Evolutionary conservation across 257 asterid species (phyloP).

Genomic region (Nicotiana tomentosiformis): DNA sequence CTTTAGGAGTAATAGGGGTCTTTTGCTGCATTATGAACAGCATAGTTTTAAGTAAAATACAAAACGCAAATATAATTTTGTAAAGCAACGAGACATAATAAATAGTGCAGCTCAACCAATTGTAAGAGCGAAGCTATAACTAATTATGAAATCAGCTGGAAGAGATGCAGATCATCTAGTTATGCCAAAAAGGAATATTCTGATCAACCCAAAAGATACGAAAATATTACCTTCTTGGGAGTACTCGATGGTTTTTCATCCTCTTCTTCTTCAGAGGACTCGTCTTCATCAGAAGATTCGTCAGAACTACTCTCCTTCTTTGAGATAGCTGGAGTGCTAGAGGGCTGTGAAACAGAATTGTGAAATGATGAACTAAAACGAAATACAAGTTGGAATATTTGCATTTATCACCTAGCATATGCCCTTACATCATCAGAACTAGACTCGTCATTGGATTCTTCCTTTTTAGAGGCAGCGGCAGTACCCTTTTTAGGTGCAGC

Average conservation of each 20-base stretch:
- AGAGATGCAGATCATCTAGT: background rate
- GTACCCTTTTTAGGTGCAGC: background rate
- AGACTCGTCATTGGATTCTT: background rate
- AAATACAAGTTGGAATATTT: background rate
- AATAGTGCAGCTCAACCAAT: background rate
- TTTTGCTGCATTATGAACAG: conserved; percentile 32
- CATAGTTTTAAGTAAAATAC: background rate
- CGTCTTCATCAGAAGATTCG: conserved; percentile 42
- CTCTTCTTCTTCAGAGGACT: conserved; percentile 43
- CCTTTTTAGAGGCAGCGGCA: background rate
- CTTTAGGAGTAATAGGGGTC: conserved; percentile 40
- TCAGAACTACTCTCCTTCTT: conserved; percentile 33
- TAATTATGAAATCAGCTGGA: background rate
- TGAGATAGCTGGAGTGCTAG: background rate
- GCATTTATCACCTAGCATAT: background rate
- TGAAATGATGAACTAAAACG: background rate
- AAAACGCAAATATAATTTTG: background rate
- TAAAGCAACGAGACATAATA: background rate
- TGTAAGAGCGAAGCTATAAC: background rate
- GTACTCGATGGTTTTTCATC: conserved; percentile 34
- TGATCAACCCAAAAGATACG: background rate
- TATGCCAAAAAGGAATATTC: background rate
- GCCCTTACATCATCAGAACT: conserved; percentile 20
- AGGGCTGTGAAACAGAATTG: background rate
- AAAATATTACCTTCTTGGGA: conserved; percentile 30